Evolutionary conservation across 495 filamentous ascomycete species (phyloP).

Genomic region (Pseudoneurospora amorphoporcata): DNA sequence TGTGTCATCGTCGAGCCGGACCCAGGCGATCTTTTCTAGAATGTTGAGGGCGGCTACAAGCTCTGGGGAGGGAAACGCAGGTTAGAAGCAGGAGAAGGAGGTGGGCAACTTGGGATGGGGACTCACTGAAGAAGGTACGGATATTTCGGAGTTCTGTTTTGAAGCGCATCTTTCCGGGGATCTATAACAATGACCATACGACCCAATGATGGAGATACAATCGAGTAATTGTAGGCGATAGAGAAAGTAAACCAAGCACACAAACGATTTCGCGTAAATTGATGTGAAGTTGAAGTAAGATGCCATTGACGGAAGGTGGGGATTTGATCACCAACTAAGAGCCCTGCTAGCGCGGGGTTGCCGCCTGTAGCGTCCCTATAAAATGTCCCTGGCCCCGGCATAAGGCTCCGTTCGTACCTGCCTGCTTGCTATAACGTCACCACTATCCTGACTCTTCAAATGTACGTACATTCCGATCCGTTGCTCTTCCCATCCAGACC

Average conservation of each 20-base stretch:
- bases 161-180: conserved; percentile 55
- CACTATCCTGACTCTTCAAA: neutral
- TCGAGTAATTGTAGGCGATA: neutral
- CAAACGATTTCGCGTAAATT: conserved; percentile 5
- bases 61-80: conserved; percentile 39
- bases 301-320: neutral
- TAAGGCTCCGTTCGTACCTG: neutral
- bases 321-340: neutral
- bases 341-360: neutral
- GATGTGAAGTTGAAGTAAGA: neutral
- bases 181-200: neutral
- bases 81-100: neutral
- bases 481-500: neutral
- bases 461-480: neutral
- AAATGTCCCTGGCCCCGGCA: neutral
- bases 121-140: conserved; percentile 68
- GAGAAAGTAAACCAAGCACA: neutral
- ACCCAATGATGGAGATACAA: neutral
- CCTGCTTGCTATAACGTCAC: neutral
- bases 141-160: conserved; percentile 71
- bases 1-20: conserved; percentile 74
- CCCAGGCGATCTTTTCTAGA: conserved; percentile 86
- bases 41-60: conserved; percentile 76
- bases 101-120: neutral
- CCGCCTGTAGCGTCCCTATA: neutral